phyloP scores from a whole-genome alignment of 2,329 filamentous ascomycete genomes.

The Cladosporium austrohemisphaericum region DNA sequence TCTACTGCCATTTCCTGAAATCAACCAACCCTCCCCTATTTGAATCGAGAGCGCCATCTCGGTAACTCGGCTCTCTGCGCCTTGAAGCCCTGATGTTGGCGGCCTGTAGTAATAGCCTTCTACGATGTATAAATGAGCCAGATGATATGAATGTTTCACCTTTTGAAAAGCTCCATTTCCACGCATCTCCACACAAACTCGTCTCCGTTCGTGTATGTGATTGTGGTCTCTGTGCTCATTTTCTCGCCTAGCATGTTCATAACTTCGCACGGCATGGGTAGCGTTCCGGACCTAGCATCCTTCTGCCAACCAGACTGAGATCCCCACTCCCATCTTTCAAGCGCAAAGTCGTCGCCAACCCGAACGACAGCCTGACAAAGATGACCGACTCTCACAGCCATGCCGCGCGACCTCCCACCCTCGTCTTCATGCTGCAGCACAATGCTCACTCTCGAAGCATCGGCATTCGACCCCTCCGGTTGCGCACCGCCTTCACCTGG shows the following conservation, averaged over 20 bases:
- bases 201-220: neutral
- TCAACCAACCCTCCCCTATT: too few relatives aligned
- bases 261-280: constrained; percentile 2
- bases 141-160: too few relatives aligned
- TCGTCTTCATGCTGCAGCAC: constrained; percentile 5
- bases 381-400: constrained; percentile 3
- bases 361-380: constrained; percentile 8
- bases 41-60: too few relatives aligned
- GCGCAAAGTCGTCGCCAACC: constrained; percentile 5
- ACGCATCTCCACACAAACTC: neutral
- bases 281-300: neutral
- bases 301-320: neutral
- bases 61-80: too few relatives aligned
- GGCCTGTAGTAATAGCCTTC: neutral
- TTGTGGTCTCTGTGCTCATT: neutral
- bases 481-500: neutral
- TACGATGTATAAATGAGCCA: too few relatives aligned
- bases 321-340: constrained; percentile 7
- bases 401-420: neutral
- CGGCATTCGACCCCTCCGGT: too few relatives aligned
- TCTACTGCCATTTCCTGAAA: too few relatives aligned
- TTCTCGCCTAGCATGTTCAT: neutral
- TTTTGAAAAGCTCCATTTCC: neutral
- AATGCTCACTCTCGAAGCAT: neutral
- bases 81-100: too few relatives aligned